These are phyloP conservation scores for Silene coronaria DNA, from an alignment of 179 eudicot species.

Conservation along the genomic window DNA sequence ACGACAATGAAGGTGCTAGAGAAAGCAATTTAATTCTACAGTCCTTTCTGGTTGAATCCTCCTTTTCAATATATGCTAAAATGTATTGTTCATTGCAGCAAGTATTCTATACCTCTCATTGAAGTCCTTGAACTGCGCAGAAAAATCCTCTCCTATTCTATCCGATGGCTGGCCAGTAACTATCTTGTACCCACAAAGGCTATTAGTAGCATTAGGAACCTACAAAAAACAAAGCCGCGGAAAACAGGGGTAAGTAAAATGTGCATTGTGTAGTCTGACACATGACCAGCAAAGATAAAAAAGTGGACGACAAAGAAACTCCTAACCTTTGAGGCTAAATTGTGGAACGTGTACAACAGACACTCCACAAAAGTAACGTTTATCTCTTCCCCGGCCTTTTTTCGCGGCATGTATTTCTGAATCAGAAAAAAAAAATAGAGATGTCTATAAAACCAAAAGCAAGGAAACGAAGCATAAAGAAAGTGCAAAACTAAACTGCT, in stretches of 20 bases:
- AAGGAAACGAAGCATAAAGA: background rate
- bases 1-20: background rate
- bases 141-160: conserved; percentile 95
- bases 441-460: background rate
- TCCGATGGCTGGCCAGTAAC: conserved; percentile 98
- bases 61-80: background rate
- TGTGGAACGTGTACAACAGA: conserved; percentile 79
- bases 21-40: background rate
- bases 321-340: conserved; percentile 74
- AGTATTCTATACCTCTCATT: conserved; percentile 51
- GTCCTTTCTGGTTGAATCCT: background rate
- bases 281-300: background rate
- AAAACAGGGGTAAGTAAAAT: conserved; percentile 1
- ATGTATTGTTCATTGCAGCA: background rate
- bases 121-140: conserved; percentile 70
- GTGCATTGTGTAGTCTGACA: conserved; percentile 4
- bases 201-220: conserved; percentile 93
- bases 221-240: conserved; percentile 22
- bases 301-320: conserved; percentile 11
- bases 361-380: conserved; percentile 86
- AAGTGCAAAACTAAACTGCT: background rate
- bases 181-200: conserved; percentile 89
- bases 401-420: conserved; percentile 83
- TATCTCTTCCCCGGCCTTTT: conserved; percentile 77
- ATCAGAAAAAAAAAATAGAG: background rate